Evolutionary conservation across 2,329 filamentous ascomycete genomes (phyloP), one percentile per base, ranked within the genome.

Genomic region (Aspergillus melleus): DNA sequence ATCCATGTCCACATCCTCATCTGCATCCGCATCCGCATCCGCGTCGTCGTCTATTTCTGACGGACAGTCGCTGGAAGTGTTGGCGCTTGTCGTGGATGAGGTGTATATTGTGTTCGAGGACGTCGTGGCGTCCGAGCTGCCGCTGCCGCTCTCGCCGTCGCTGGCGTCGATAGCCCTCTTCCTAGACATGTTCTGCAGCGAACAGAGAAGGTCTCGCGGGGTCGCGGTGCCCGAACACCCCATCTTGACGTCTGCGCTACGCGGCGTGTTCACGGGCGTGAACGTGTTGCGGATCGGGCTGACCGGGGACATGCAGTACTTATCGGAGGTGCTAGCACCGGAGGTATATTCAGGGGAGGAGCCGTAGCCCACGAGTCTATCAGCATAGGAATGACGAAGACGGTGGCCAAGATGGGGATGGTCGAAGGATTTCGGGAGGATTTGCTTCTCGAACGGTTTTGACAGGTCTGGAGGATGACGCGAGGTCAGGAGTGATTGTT

Each of bases 261-360:
- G 69, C 2, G 76, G 75, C 3, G 71, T 70, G 53, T 83, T 83
- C 53, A 80, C 69, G 0, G 78, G 74, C 1, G 74, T 80, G 71
- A 76, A 82, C 44, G 65, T 64, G 22, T 70, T 73, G 53, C 68
- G 72, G n/a, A 71, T 71, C 14, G 76, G 74, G 49, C 77, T 74
- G 19, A 74, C 67, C 1, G 80, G 77, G 1, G 80, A 80, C 49
- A 71, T 68, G 52, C 69, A 70, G 63, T 73, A 76, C 3, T 61
- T 66, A 59, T 72, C 76, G 49, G 74, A 66, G 61, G 73, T 65
- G 63, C 64, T 67, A 59, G 71, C 75, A 49, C 73, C 65, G 62
- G 73, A 65, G 63, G 63, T 66, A 61, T 65, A 74, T 59, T 74
- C 76, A 1, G 66, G 64, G 11, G 80, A 77, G 0, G 74, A 77